A percentile compares a stretch with the other conserved stretches of the same genome.
Evolutionary conservation across 2,329 filamentous ascomycete species (phyloP).

Genomic region (Verticillium klebahnii): DNA sequence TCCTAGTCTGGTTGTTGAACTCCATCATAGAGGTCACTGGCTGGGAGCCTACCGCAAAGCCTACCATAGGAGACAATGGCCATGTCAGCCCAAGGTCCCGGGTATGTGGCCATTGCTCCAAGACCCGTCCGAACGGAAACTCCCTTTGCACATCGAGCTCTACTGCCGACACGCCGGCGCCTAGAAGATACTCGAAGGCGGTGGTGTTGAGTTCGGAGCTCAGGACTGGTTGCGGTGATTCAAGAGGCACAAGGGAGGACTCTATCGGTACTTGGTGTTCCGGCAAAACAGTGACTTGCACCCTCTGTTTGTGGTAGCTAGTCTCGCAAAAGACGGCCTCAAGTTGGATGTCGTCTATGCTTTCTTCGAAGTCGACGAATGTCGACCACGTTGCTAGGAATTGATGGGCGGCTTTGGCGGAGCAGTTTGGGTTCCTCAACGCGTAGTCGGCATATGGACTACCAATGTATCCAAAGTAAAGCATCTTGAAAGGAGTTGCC

Average conservation of each 20-base stretch:
- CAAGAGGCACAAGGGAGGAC: conserved; percentile 1
- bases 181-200: conserved; percentile 27
- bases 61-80: conserved; percentile 27
- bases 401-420: conserved; percentile 24
- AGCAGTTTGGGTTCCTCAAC: conserved; percentile 27
- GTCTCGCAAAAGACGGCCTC: conserved; percentile 38
- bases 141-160: conserved; percentile 13
- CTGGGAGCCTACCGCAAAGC: conserved; percentile 21
- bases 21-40: conserved; percentile 4
- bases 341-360: conserved; percentile 11
- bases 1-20: neutral
- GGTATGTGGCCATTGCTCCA: conserved; percentile 21
- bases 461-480: conserved; percentile 39
- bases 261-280: conserved; percentile 6
- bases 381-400: conserved; percentile 27
- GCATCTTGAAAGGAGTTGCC: conserved; percentile 19
- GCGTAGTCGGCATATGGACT: conserved; percentile 24
- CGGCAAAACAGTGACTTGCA: conserved; percentile 30
- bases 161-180: conserved; percentile 16
- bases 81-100: conserved; percentile 1
- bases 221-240: conserved; percentile 7
- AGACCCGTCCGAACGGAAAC: conserved; percentile 12
- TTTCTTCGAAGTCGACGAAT: conserved; percentile 1
- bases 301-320: conserved; percentile 39
- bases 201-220: conserved; percentile 26